Conservation (phyloP, 176 grass and related monocot genomes). For the Thalia dealbata region DNA sequence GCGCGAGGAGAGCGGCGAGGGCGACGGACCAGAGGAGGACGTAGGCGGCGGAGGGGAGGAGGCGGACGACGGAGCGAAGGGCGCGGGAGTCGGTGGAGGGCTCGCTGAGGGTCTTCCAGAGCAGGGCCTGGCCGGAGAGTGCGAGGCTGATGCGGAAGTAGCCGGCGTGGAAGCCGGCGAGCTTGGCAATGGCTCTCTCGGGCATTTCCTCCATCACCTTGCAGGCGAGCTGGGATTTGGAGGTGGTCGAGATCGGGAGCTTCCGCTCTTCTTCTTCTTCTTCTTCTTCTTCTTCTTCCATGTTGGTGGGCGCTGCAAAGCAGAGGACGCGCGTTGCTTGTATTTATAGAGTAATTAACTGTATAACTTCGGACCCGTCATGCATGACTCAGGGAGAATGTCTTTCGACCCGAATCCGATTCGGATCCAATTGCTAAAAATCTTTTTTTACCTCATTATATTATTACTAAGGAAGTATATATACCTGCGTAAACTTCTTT, state of each 20-base stretch:
- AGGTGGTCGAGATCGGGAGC: neutral
- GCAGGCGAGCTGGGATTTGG: neutral
- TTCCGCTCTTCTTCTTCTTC: neutral
- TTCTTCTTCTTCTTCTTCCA: neutral
- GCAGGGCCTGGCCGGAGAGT: slow-evolving; percentile 13
- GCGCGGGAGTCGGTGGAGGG: slow-evolving; percentile 1
- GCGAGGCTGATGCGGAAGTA: slow-evolving; percentile 25
- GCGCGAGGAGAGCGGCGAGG: neutral
- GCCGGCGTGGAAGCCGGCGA: slow-evolving; percentile 18
- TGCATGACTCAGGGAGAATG: too few species aligned
- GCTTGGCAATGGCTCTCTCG: neutral
- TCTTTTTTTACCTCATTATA: too few species aligned
- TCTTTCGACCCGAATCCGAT: too few species aligned
- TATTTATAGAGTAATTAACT: too few species aligned
- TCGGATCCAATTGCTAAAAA: too few species aligned
- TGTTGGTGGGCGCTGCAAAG: neutral
- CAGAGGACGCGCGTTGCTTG: too few species aligned
- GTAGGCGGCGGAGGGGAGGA: slow-evolving; percentile 7
- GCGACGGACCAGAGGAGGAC: slow-evolving; percentile 22
- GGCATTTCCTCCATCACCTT: neutral
- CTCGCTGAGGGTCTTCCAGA: slow-evolving; percentile 19
- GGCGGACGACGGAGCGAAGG: slow-evolving; percentile 1
- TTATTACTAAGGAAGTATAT: too few species aligned
- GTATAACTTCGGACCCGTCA: too few species aligned
- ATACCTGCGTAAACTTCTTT: too few species aligned